Percentiles rank a stretch among this genome's conserved stretches.
phyloP scores from a whole-genome alignment of 371 early-diverging fungal genomes.

The Mucor velutinosus region DNA sequence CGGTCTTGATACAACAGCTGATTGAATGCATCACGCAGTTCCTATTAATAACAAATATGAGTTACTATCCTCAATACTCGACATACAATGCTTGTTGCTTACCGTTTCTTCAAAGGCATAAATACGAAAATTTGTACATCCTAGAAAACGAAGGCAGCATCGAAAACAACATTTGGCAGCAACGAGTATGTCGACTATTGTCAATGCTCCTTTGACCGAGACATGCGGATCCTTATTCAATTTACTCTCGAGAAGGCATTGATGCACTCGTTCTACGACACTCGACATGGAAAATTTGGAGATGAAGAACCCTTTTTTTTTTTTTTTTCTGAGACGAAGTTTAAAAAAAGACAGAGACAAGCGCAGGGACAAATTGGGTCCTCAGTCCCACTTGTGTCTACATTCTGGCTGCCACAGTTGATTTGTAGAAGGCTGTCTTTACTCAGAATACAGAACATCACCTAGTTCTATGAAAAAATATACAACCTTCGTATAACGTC shows the following conservation, averaged over 20 bases:
- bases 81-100: not conserved
- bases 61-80: not conserved
- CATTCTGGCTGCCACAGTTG: too few species aligned
- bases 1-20: not conserved
- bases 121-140: slow-evolving; percentile 21
- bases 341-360: not conserved
- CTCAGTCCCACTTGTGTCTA: too few species aligned
- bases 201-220: not conserved
- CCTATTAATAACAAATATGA: slow-evolving; percentile 7
- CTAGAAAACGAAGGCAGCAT: slow-evolving; percentile 42
- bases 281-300: not conserved
- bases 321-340: not conserved
- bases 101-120: slow-evolving; percentile 31
- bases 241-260: not conserved
- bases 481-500: too few species aligned
- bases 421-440: not conserved
- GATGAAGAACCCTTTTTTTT: not conserved
- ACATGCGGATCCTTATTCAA: not conserved
- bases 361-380: not conserved
- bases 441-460: too few species aligned
- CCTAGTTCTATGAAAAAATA: too few species aligned
- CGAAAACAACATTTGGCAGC: slow-evolving; percentile 34
- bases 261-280: slow-evolving; percentile 7
- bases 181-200: slow-evolving; percentile 21
- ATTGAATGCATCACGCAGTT: slow-evolving; percentile 16